phyloP scores from a whole-genome alignment of 441 rosid genomes.

The Capsella rubella region DNA sequence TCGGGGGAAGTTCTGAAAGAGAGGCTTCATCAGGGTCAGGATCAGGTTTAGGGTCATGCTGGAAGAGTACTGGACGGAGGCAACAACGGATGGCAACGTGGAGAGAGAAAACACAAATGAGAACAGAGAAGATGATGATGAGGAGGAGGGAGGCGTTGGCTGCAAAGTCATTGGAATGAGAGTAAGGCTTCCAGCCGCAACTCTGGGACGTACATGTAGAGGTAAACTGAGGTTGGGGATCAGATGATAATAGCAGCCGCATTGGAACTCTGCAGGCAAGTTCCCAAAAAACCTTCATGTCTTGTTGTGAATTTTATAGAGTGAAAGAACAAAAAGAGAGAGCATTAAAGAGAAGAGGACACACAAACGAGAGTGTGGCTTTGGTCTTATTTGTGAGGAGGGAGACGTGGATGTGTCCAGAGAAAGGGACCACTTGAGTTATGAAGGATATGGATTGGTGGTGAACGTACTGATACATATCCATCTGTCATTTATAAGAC shows the following conservation, averaged over 20 bases:
- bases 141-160: conserved; percentile 46
- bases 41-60: conserved; percentile 49
- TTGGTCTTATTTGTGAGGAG: conserved; percentile 25
- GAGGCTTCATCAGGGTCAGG: conserved; percentile 38
- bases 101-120: conserved; percentile 63
- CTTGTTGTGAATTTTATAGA: conserved; percentile 36
- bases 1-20: conserved; percentile 20
- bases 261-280: conserved; percentile 37
- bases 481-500: conserved; percentile 11
- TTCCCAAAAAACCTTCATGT: conserved; percentile 15
- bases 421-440: conserved; percentile 34
- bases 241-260: conserved; percentile 42
- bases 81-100: conserved; percentile 70
- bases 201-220: conserved; percentile 36
- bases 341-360: conserved; percentile 37
- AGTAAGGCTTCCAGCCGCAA: conserved; percentile 44
- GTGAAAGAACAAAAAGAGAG: conserved; percentile 11
- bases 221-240: conserved; percentile 33
- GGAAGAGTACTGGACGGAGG: conserved; percentile 39
- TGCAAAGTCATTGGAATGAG: conserved; percentile 40
- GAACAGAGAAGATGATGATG: conserved; percentile 65
- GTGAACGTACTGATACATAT: background rate
- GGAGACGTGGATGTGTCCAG: conserved; percentile 25
- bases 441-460: conserved; percentile 25
- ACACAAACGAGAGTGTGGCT: conserved; percentile 9